Percentiles rank a stretch among this genome's conserved stretches.
Conservation (phyloP, 2,329 filamentous ascomycete genomes). For the Reticulascus tulasneorum region DNA sequence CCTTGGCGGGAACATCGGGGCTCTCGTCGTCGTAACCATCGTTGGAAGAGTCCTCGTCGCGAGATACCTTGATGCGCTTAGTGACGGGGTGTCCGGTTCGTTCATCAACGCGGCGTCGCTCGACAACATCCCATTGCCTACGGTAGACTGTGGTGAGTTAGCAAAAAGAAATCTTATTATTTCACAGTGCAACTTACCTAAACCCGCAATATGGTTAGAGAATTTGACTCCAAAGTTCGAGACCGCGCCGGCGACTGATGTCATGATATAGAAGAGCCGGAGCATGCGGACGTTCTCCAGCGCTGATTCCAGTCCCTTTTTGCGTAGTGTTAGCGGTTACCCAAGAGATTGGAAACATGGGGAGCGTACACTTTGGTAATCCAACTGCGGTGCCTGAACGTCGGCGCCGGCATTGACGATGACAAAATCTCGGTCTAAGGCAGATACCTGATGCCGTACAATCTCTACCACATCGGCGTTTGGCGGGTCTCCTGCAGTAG, state of each 20-base stretch:
- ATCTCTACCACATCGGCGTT: not conserved
- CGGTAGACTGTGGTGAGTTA: slow-evolving; percentile 6
- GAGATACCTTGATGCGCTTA: slow-evolving; percentile 8
- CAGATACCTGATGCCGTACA: no score
- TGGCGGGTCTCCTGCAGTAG: slow-evolving; percentile 2
- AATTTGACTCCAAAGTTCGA: no score
- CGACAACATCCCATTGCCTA: slow-evolving; percentile 4
- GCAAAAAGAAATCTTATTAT: not conserved
- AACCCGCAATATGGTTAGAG: slow-evolving; percentile 10
- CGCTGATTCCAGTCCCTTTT: slow-evolving; percentile 1
- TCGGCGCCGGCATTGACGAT: no score
- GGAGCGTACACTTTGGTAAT: slow-evolving; percentile 3
- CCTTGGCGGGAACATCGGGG: not conserved
- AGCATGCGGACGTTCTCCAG: slow-evolving; percentile 1
- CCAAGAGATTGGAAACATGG: not conserved
- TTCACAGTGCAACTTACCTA: slow-evolving; percentile 2
- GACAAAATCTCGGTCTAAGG: no score
- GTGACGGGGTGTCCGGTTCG: slow-evolving; percentile 2
- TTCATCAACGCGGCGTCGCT: slow-evolving; percentile 3
- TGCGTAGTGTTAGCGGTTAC: not conserved
- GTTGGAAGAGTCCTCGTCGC: not conserved
- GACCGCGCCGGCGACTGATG: slow-evolving; percentile 12
- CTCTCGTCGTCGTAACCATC: slow-evolving; percentile 8
- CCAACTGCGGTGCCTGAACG: no score
- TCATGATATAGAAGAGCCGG: slow-evolving; percentile 11